Evolutionary conservation across 352 stramenopile species (phyloP).

Genomic region (Phytophthora capsici): DNA sequence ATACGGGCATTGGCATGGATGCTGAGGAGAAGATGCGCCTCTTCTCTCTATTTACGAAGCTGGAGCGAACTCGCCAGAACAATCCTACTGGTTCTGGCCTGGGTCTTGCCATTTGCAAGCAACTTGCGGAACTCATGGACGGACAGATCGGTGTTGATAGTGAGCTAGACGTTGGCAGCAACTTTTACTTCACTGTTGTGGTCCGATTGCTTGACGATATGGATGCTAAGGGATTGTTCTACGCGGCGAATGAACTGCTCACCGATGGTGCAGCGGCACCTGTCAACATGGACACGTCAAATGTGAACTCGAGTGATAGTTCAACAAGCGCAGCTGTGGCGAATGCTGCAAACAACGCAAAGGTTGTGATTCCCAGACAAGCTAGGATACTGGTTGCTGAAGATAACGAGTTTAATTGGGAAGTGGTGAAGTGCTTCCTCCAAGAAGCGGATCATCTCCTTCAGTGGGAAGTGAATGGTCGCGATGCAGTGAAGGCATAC

Average conservation of each 20-base stretch:
- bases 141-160: slow-evolving; percentile 88
- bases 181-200: slow-evolving; percentile 88
- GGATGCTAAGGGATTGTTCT: slow-evolving; percentile 50
- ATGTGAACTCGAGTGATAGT: slow-evolving; percentile 58
- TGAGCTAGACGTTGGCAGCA: slow-evolving; percentile 74
- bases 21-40: slow-evolving; percentile 79
- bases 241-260: slow-evolving; percentile 60
- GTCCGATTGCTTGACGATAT: slow-evolving; percentile 67
- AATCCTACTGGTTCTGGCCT: slow-evolving; percentile 89
- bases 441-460: slow-evolving; percentile 74
- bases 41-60: slow-evolving; percentile 86
- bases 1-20: slow-evolving; percentile 86
- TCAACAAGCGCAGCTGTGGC: slow-evolving; percentile 36
- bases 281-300: slow-evolving; percentile 28
- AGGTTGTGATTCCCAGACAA: slow-evolving; percentile 52
- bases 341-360: slow-evolving; percentile 39
- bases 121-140: slow-evolving; percentile 90
- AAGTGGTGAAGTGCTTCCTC: slow-evolving; percentile 80
- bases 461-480: slow-evolving; percentile 78
- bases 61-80: slow-evolving; percentile 82
- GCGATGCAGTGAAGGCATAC: slow-evolving; percentile 71
- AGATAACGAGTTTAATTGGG: slow-evolving; percentile 86
- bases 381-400: slow-evolving; percentile 75
- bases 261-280: slow-evolving; percentile 25
- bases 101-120: slow-evolving; percentile 88